These are phyloP conservation scores for Gaeumannomyces tritici DNA, from an alignment of 2,329 filamentous ascomycete genomes.

Conservation along the genomic window DNA sequence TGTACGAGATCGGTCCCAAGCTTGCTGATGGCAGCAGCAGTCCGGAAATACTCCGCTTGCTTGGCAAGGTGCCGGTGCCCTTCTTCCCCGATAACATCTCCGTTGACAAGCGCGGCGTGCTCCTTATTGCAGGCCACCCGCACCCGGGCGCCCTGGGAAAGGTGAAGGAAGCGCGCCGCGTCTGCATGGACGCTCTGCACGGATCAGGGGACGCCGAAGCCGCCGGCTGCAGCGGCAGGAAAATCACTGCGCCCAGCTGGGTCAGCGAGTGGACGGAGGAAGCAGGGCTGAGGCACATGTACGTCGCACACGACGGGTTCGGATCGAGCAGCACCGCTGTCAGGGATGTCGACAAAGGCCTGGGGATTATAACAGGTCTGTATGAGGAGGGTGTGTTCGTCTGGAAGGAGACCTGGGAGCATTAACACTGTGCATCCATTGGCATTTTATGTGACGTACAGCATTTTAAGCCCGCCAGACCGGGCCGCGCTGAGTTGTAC, in stretches of 20 bases:
- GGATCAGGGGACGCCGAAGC: not conserved
- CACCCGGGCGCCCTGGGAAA: conserved; percentile 20
- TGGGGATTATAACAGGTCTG: not conserved
- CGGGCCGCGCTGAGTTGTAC: no score
- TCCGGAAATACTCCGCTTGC: conserved; percentile 1
- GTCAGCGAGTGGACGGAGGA: conserved; percentile 3
- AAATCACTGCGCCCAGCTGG: conserved; percentile 13
- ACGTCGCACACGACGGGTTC: not conserved
- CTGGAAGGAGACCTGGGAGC: not conserved
- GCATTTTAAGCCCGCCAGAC: no score
- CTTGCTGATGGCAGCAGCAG: not conserved
- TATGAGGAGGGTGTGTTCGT: conserved; percentile 1
- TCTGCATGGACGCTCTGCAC: conserved; percentile 21
- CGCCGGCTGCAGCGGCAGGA: not conserved
- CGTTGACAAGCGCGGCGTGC: conserved; percentile 15
- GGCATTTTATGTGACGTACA: no score
- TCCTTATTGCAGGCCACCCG: conserved; percentile 30
- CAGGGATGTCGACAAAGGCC: not conserved
- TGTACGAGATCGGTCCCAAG: conserved; percentile 16
- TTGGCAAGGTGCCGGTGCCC: conserved; percentile 15
- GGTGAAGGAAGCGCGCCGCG: conserved; percentile 20
- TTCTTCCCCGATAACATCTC: conserved; percentile 32
- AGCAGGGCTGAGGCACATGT: not conserved
- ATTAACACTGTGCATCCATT: no score
- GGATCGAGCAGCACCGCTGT: not conserved